Evolutionary conservation across 805 yeast genomes (phyloP), one percentile per base, ranked within the genome.

Genomic region (Kodamaea kaohsiungensis): DNA sequence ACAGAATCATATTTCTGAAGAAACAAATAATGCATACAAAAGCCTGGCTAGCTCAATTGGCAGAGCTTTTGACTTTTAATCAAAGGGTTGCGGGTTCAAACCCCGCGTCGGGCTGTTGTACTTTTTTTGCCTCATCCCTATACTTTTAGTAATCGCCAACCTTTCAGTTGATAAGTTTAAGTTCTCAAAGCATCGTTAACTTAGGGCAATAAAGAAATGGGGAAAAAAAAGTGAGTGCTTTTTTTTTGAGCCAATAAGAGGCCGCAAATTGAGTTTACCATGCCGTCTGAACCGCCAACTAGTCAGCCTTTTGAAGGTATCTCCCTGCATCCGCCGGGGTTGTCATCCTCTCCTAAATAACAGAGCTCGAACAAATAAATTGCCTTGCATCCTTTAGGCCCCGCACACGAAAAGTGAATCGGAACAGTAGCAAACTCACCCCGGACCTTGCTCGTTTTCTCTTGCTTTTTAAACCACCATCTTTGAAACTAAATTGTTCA

Each of bases 31-130:
- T 9, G 35, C 35, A 8, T 30, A 12, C 35, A 45, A 27, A 58
- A 64, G 69, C 69, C 65, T 63, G 70, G 69, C 69, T 33, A 49
- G 45, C 56, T 53, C 56, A 53, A 53, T 49, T 40, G 51, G 56
- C 53, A 53, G 56, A 53, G 56, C 56, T 53, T 49, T 50, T 53
- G 56, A 53, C 56, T 53, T 50, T 53, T 53, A 53, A 43, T 50
- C 53, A 50, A 43, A 50, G 45, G 53, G 53, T 35, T 50, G 43
- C 53, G 53, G 53, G 53, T 43, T 50, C 53, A 45, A 50, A 37
- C 48, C 53, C 48, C 53, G 48, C 43, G 43, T 50, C 53, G 53
- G 53, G 53, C 53, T 50, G n/a, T 43, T 18, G 25, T 48, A 39
- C n/a, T 38, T 30, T 47, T 17, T 19, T 19, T 16, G 19, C 25